Evolutionary conservation across 148 eudicot species (phyloP).

Genomic region (Rhododendron kiyosumense): DNA sequence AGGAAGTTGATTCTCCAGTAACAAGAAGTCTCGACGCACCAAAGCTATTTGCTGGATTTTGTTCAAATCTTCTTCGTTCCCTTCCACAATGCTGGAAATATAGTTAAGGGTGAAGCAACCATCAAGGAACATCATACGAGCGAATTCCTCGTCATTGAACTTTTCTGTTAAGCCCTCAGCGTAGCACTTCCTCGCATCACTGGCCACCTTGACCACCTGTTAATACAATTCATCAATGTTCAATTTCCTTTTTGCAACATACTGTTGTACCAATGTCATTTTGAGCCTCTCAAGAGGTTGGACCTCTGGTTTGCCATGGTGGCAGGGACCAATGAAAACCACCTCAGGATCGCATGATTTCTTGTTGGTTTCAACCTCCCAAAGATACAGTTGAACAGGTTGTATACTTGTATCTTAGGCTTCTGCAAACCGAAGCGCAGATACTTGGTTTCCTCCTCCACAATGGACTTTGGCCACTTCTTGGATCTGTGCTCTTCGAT

Average conservation of each 20-base stretch:
- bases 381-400: background rate
- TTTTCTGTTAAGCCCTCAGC: background rate
- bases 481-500: background rate
- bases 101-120: background rate
- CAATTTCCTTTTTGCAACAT: background rate
- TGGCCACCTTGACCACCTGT: background rate
- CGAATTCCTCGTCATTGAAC: background rate
- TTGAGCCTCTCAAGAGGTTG: background rate
- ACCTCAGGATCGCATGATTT: background rate
- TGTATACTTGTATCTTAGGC: background rate
- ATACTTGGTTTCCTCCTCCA: background rate
- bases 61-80: background rate
- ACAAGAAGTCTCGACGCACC: background rate
- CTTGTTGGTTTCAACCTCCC: background rate
- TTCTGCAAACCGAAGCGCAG: background rate
- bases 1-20: conserved; percentile 4
- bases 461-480: background rate
- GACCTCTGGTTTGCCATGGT: background rate
- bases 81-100: background rate
- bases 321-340: conserved; percentile 3
- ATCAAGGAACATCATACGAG: background rate
- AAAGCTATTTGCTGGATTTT: background rate
- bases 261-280: background rate
- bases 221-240: background rate
- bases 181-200: background rate